Conservation (phyloP, 495 filamentous ascomycete genomes). For the Podospora pseudopauciseta region DNA sequence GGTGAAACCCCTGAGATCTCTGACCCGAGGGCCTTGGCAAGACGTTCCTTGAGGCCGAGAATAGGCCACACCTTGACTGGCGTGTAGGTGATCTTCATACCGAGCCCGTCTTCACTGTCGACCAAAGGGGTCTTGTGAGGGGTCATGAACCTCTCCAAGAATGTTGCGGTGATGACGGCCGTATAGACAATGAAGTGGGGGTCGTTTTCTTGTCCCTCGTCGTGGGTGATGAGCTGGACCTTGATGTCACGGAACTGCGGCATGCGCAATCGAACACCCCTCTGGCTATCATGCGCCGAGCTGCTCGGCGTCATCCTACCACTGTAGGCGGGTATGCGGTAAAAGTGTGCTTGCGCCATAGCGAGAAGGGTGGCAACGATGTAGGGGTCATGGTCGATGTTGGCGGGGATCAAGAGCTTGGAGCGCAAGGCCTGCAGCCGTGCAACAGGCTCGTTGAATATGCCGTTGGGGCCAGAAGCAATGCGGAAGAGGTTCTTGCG, state of each 20-base stretch:
- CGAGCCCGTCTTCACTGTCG: constrained; percentile 9
- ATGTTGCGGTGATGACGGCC: constrained; percentile 35
- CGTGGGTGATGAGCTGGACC: constrained; percentile 40
- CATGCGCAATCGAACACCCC: constrained; percentile 12
- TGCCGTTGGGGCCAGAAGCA: constrained; percentile 25
- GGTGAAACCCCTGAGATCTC: constrained; percentile 38
- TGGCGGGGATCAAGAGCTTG: constrained; percentile 36
- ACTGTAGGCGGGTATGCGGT: constrained; percentile 22
- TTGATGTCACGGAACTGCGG: constrained; percentile 36
- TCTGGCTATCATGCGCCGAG: constrained; percentile 16
- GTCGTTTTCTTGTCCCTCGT: constrained; percentile 29
- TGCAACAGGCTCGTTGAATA: constrained; percentile 33
- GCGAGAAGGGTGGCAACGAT: constrained; percentile 41
- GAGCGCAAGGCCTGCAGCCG: constrained; percentile 37
- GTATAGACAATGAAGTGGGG: constrained; percentile 44
- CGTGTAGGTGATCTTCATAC: constrained; percentile 36
- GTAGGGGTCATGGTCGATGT: constrained; percentile 42
- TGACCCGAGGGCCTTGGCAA: constrained; percentile 42
- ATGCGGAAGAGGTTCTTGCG: constrained; percentile 36
- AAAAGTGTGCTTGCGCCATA: constrained; percentile 46
- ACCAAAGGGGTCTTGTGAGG: constrained; percentile 30
- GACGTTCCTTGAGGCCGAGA: constrained; percentile 46
- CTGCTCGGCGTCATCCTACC: constrained; percentile 12
- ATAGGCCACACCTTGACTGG: constrained; percentile 44
- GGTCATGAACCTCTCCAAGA: constrained; percentile 39